phyloP scores from a whole-genome alignment of 202 grass and related monocot species.

The Panicum virgatum region DNA sequence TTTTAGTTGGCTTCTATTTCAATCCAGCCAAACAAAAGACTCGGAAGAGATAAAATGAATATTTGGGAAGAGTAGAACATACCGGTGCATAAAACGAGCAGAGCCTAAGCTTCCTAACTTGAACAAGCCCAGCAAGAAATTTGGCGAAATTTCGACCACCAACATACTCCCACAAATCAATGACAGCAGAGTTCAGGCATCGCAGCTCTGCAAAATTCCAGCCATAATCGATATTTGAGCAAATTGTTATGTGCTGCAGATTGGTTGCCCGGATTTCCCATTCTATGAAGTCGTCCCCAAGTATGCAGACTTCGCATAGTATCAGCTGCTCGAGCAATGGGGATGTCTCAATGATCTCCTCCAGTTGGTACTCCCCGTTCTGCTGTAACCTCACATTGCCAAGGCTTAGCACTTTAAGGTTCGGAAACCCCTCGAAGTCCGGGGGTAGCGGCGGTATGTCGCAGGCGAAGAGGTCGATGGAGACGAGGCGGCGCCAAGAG shows the following conservation, averaged over 20 bases:
- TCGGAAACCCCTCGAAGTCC: slow-evolving; percentile 23
- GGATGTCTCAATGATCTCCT: slow-evolving; percentile 28
- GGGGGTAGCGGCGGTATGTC: slow-evolving; percentile 18
- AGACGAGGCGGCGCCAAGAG: slow-evolving; percentile 19
- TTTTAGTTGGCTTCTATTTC: slow-evolving; percentile 3
- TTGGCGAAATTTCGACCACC: neutral
- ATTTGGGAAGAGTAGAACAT: neutral
- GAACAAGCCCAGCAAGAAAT: slow-evolving; percentile 13
- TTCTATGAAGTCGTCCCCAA: neutral
- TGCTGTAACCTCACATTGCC: neutral
- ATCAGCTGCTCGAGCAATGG: slow-evolving; percentile 14
- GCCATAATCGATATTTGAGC: neutral
- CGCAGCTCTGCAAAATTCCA: slow-evolving; percentile 32
- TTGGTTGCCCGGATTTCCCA: slow-evolving; percentile 31
- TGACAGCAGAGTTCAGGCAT: neutral
- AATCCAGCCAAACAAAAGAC: neutral
- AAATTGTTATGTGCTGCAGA: neutral
- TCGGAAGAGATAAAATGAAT: neutral
- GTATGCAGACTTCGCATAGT: neutral
- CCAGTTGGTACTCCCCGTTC: slow-evolving; percentile 26
- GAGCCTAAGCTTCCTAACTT: slow-evolving; percentile 17
- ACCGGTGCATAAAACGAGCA: neutral
- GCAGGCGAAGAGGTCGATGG: slow-evolving; percentile 6
- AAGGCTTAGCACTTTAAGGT: slow-evolving; percentile 7
- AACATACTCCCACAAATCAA: slow-evolving; percentile 13